Percentiles rank a stretch among this genome's conserved stretches.
Evolutionary conservation across 176 grass and related monocot genomes (phyloP).

Genomic region (Bonia amplexicaulis): DNA sequence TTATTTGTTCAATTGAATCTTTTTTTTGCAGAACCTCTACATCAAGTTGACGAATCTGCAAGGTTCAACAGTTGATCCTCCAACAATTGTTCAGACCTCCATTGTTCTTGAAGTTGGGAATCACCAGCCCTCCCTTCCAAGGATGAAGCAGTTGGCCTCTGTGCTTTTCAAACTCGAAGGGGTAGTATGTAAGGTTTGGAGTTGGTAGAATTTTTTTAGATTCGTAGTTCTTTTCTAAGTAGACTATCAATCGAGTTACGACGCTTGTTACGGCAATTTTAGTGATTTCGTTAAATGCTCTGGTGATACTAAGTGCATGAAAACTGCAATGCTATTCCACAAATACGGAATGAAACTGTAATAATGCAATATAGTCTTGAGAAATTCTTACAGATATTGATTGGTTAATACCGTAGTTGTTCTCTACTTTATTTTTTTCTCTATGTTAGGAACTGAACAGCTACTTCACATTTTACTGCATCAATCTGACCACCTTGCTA

Average conservation of each 20-base stretch:
- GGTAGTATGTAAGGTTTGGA: background rate
- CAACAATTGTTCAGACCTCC: constrained; percentile 64
- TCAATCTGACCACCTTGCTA: background rate
- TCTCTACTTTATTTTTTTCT: background rate
- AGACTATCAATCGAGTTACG: background rate
- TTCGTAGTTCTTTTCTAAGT: background rate
- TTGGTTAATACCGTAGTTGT: background rate
- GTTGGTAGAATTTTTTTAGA: background rate
- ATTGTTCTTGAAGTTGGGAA: constrained; percentile 79
- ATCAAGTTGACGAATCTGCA: constrained; percentile 68
- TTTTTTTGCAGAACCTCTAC: constrained; percentile 63
- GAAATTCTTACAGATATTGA: background rate
- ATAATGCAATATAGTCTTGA: background rate
- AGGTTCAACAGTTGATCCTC: constrained; percentile 64
- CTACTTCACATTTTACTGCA: background rate
- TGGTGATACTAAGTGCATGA: background rate
- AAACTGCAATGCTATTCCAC: background rate
- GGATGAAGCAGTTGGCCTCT: constrained; percentile 72
- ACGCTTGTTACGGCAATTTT: background rate
- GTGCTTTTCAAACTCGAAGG: background rate
- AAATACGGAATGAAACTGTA: background rate
- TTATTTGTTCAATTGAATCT: constrained; percentile 16
- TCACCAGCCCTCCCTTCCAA: constrained; percentile 63
- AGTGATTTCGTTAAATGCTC: background rate
- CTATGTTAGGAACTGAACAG: background rate